These are phyloP conservation scores for Millerozyma acaciae DNA, from an alignment of 805 yeast genomes.

Conservation along the genomic window DNA sequence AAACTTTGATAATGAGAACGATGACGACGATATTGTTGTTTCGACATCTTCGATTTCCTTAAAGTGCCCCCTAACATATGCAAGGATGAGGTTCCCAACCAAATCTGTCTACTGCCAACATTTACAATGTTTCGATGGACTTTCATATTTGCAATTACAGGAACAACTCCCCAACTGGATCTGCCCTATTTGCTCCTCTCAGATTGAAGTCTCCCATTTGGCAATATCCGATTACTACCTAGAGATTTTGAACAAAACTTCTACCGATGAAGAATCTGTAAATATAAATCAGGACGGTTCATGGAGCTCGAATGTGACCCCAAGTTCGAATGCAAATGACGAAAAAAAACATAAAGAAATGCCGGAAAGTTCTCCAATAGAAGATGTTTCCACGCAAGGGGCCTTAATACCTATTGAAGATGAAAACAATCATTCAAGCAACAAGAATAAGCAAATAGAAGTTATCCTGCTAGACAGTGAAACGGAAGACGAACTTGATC, in stretches of 20 bases:
- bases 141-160: conserved; percentile 70
- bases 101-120: conserved; percentile 72
- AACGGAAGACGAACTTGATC: conserved; percentile 34
- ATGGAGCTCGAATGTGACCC: conserved; percentile 44
- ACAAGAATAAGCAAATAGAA: conserved; percentile 26
- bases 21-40: conserved; percentile 60
- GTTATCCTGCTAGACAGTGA: conserved; percentile 51
- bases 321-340: conserved; percentile 2
- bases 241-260: conserved; percentile 55
- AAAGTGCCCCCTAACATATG: conserved; percentile 74
- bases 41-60: conserved; percentile 64
- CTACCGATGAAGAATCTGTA: conserved; percentile 58
- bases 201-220: conserved; percentile 51
- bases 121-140: conserved; percentile 84
- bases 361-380: conserved; percentile 1
- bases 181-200: conserved; percentile 76
- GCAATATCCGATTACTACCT: conserved; percentile 71
- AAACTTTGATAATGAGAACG: conserved; percentile 45
- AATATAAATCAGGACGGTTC: conserved; percentile 67
- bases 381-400: background rate
- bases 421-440: too few relatives aligned
- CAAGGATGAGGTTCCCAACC: conserved; percentile 67
- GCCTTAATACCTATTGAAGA: too few relatives aligned
- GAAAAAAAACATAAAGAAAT: background rate
- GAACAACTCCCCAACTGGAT: conserved; percentile 78